Conservation (phyloP, 129 eudicot genomes). For the Sambucus nigra region DNA sequence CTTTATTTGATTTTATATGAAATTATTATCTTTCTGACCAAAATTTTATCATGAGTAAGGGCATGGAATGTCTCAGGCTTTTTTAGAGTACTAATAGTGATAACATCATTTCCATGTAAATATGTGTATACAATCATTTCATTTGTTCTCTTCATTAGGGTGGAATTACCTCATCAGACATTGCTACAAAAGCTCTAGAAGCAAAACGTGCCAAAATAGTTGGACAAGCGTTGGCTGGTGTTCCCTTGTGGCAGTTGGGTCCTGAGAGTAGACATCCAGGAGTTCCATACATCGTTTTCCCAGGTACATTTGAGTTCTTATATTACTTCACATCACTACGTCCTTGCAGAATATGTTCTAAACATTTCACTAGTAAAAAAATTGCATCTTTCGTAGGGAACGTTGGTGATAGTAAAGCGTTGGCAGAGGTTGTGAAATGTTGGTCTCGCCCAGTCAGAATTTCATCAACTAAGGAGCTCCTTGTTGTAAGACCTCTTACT, state of each 20-base stretch:
- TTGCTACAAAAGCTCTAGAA: conserved; percentile 89
- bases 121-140: no score
- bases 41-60: no score
- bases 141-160: conserved; percentile 83
- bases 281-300: conserved; percentile 91
- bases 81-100: no score
- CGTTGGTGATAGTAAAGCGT: conserved; percentile 81
- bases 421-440: conserved; percentile 77
- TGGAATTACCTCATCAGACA: conserved; percentile 96
- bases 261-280: conserved; percentile 94
- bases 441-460: conserved; percentile 68
- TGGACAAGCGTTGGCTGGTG: conserved; percentile 97
- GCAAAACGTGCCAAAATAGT: conserved; percentile 83
- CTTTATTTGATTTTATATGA: no score
- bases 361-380: conserved; percentile 6
- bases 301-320: conserved; percentile 37
- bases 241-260: conserved; percentile 96
- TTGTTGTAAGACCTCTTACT: conserved; percentile 48
- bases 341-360: conserved; percentile 3
- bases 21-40: no score
- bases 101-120: no score
- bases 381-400: conserved; percentile 45
- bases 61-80: no score
- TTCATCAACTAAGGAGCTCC: conserved; percentile 74
- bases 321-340: neutral